Percentiles rank a stretch among this genome's conserved stretches.
phyloP scores from a whole-genome alignment of 139 green algal genomes.

The Coccomyxa sp. region DNA sequence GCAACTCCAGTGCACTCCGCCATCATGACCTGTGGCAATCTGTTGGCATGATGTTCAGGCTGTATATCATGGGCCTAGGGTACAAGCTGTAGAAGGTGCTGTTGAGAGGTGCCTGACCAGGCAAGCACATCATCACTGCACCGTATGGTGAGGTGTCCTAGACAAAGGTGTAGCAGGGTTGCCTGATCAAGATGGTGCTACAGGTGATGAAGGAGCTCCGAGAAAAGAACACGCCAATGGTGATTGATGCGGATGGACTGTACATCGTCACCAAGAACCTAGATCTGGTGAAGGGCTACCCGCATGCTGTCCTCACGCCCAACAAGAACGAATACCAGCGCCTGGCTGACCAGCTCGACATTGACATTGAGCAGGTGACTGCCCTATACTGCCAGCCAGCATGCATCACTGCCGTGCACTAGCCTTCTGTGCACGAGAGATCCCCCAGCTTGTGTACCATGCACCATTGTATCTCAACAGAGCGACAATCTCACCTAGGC shows the following conservation, averaged over 20 bases:
- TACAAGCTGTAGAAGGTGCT: not conserved
- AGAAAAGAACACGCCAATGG: constrained; percentile 26
- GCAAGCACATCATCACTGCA: too few species aligned
- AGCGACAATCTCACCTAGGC: too few species aligned
- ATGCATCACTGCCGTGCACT: not conserved
- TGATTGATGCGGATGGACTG: constrained; percentile 66
- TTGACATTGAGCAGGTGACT: constrained; percentile 23
- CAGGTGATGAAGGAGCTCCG: constrained; percentile 34
- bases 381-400: too few species aligned
- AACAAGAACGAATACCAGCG: constrained; percentile 52
- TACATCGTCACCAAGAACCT: constrained; percentile 39
- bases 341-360: constrained; percentile 29
- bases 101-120: not conserved
- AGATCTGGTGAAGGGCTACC: constrained; percentile 39
- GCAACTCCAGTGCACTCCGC: too few species aligned
- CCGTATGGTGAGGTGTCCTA: too few species aligned
- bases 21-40: too few species aligned
- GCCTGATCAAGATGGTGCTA: too few species aligned
- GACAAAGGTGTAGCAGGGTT: too few species aligned
- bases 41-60: not conserved
- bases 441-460: too few species aligned
- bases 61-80: not conserved
- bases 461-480: too few species aligned
- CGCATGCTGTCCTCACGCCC: constrained; percentile 46
- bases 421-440: too few species aligned